Base-by-base conservation (phyloP, 2,329 filamentous ascomycete genomes). In the Pestalotiopsis sp. region DNA sequence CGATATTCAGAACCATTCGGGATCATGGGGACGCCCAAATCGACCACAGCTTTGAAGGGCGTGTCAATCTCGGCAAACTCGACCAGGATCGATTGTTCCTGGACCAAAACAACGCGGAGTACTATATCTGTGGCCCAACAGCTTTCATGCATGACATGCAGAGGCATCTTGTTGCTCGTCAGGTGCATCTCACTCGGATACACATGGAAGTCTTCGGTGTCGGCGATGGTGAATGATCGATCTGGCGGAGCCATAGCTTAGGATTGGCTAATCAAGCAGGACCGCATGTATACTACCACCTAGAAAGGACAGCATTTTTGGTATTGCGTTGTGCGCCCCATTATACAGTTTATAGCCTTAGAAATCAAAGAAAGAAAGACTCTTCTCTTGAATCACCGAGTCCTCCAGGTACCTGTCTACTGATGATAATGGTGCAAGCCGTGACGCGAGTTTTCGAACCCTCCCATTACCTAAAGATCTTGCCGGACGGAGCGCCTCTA, bases 71-170 rank as follows among this genome's bases (percentile, higher is more conserved):
- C n/a, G 78, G 81, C 39, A 84, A 83, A 67, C 76, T 93, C 49
- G 84, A 87, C 71, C 77, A 79, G 27, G 81, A 86, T 9, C 75
- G 80, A 60, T 80, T 95, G n/a, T 88, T 85, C 72, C 76, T 90
- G 1, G 80, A 83, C 23, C 82, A 91, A 72, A 64, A 78, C 0
- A 80, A 80, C 58, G 84, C 92, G 0, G 83, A 90, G 74, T 95
- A 94, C 78, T 94, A 88, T 73, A 81, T 93, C 66, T 95, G 93
- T 75, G 93, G 92, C 0, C 92, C 92, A 0, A 84, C 85, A 69
- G 76, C 78, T 7, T 95, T 94, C 83, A 95, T 95, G 93, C 74
- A 84, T 11, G 86, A 88, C 49, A 81, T 87, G 25, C 82, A 87
- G 71, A 78, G 80, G 7, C 84, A 82, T 72, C 81, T 94, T 68